Base-by-base conservation (phyloP, 1,139 yeast genomes). In the Arxiozyma heterogenica region DNA sequence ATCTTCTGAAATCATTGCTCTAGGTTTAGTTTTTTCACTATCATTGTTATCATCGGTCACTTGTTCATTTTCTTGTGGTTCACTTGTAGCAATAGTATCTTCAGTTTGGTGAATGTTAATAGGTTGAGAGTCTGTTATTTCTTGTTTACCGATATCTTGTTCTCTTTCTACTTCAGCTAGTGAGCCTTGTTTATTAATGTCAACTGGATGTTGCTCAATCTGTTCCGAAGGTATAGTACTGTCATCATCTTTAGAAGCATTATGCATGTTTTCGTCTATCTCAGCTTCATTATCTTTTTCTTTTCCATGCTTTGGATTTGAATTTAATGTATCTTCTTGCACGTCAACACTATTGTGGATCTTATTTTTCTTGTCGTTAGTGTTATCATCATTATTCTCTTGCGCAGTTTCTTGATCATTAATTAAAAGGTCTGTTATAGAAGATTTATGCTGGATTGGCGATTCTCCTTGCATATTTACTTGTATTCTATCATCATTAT, bases 1-100 rank as follows among this genome's bases (percentile, higher is more conserved):
- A 4, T 44, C 52, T 21, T 49, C 49, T 7, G 39, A 41, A 27
- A 20, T 39, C 6, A 20, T 41, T 21, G 49, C 34, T 44, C 50
- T 49, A 51, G 49, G 41, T 12, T 51, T 51, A 22, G n/a, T 34
- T 34, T 49, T 45, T 18, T 51, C 46, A 9, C 38, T 18, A 23
- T 42, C 51, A 25, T 44, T 47, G 15, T 43, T 44, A 12, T 4
- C 18, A 12, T 4, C 18, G n/a, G 38, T 30, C 6, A 30, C 39
- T 22, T 42, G 30, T 22, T 49, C 47, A 1, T 49, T n/a, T 22
- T 39, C 17, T 11, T 41, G 20, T 38, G 30, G 27, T 1, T 12
- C 17, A 34, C 8, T 4, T n/a, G n/a, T 25, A 15, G 45, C 34
- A 27, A 1, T 3, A 22, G 3, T 11, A 21, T 43, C 46, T 44